phyloP scores from a whole-genome alignment of 2,329 filamentous ascomycete species.

The Pseudopyrenochaeta lycopersici region DNA sequence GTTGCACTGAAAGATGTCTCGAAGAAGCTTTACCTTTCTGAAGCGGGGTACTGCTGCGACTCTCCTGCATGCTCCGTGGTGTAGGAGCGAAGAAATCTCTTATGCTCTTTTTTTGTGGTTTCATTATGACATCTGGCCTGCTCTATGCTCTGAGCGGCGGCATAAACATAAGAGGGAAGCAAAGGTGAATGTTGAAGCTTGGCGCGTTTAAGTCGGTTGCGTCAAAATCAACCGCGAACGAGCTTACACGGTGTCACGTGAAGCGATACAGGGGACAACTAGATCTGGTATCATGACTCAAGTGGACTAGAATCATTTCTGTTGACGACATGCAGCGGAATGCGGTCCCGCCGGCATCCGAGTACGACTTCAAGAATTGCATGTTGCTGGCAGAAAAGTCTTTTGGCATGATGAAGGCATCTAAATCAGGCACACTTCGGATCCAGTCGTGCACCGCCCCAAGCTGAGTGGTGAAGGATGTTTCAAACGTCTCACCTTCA shows the following conservation, averaged over 20 bases:
- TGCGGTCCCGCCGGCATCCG: conserved; percentile 27
- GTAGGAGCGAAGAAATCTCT: conserved; percentile 59
- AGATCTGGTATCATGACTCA: conserved; percentile 3
- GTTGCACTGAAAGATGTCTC: background rate
- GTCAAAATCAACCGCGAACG: background rate
- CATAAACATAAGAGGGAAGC: background rate
- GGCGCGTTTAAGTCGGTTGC: conserved; percentile 6
- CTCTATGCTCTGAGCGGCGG: too few relatives aligned
- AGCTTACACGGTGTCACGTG: conserved; percentile 27
- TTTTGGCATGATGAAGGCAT: background rate
- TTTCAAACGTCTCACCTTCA: conserved; percentile 18
- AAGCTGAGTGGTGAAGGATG: conserved; percentile 5
- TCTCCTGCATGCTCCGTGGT: conserved; percentile 27
- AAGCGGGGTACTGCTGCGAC: conserved; percentile 24
- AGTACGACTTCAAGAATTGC: background rate
- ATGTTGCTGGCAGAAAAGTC: background rate
- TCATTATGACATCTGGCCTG: conserved; percentile 10
- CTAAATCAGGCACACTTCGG: background rate
- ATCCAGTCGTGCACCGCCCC: conserved; percentile 8
- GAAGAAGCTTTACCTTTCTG: conserved; percentile 31
- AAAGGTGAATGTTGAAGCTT: conserved; percentile 8
- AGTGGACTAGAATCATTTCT: background rate
- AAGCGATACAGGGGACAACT: background rate
- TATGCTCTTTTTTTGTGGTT: conserved; percentile 46
- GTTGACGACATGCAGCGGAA: conserved; percentile 27